Evolutionary conservation across 805 yeast species (phyloP).

Genomic region (Yarrowia bubula): DNA sequence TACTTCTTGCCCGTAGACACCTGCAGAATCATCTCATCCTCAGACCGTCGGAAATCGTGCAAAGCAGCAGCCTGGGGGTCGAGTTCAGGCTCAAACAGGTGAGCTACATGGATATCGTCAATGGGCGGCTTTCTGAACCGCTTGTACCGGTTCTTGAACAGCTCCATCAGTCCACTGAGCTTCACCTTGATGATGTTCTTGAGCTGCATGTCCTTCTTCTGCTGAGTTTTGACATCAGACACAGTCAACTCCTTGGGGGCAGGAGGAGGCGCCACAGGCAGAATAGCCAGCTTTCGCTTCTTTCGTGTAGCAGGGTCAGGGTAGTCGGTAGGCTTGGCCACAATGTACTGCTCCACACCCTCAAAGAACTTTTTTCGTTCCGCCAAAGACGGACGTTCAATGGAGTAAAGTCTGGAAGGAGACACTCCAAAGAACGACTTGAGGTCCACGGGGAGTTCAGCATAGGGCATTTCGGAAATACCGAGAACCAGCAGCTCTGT

Average conservation of each 20-base stretch:
- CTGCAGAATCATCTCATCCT: constrained; percentile 78
- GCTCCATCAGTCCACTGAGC: constrained; percentile 83
- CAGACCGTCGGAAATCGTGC: constrained; percentile 43
- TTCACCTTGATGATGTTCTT: constrained; percentile 84
- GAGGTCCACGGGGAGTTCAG: constrained; percentile 48
- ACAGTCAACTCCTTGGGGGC: constrained; percentile 39
- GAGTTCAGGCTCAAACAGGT: constrained; percentile 66
- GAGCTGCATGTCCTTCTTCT: constrained; percentile 70
- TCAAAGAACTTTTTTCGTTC: constrained; percentile 60
- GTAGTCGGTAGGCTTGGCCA: constrained; percentile 68
- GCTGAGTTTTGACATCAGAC: constrained; percentile 38
- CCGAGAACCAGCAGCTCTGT: constrained; percentile 77
- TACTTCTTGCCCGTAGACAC: constrained; percentile 67
- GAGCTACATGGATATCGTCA: constrained; percentile 70
- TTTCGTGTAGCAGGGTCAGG: constrained; percentile 56
- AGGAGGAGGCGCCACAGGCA: constrained; percentile 43
- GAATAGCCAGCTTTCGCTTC: constrained; percentile 41
- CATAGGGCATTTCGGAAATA: constrained; percentile 52
- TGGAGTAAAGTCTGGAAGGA: constrained; percentile 48
- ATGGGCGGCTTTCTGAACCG: constrained; percentile 87
- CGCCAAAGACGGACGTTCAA: constrained; percentile 45
- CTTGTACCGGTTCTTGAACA: constrained; percentile 81
- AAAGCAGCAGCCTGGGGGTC: constrained; percentile 39
- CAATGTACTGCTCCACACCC: constrained; percentile 52
- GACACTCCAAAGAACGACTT: constrained; percentile 58